A percentile compares a stretch with the other conserved stretches of the same genome.
phyloP scores from a whole-genome alignment of 1,284 basidiomycete genomes.

The Neotropicomus parvogracilis region DNA sequence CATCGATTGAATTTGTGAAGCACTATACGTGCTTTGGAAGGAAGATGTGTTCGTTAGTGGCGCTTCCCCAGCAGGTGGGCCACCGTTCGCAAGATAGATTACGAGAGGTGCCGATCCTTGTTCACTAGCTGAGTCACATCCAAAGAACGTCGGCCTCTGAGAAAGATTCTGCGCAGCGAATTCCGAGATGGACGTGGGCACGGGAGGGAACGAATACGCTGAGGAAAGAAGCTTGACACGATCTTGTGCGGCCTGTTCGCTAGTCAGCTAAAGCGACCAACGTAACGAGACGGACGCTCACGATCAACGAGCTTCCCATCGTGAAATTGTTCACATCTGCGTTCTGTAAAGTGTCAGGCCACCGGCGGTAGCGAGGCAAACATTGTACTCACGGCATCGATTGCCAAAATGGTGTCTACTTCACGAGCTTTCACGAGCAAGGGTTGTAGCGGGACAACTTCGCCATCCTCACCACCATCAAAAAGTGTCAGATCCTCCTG shows the following conservation, averaged over 20 bases:
- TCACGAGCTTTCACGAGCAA: conserved; percentile 49
- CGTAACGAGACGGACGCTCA: conserved; percentile 23
- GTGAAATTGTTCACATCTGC: conserved; percentile 36
- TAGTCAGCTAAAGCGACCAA: neutral
- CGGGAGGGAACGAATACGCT: conserved; percentile 41
- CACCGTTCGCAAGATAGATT: conserved; percentile 43
- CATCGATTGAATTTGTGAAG: conserved; percentile 37
- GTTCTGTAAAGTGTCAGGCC: conserved; percentile 21
- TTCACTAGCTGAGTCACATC: conserved; percentile 32
- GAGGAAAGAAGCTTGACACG: conserved; percentile 37
- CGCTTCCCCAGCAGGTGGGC: conserved; percentile 38
- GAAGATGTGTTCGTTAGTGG: conserved; percentile 43
- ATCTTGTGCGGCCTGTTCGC: conserved; percentile 37
- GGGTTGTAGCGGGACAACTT: conserved; percentile 50
- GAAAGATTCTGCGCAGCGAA: conserved; percentile 38
- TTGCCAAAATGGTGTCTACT: conserved; percentile 51
- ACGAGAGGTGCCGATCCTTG: conserved; percentile 32
- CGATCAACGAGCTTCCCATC: conserved; percentile 41
- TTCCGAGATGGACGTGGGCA: conserved; percentile 32
- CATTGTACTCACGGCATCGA: conserved; percentile 43
- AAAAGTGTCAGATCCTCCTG: conserved; percentile 36
- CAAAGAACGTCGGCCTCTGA: conserved; percentile 44
- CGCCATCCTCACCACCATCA: conserved; percentile 43
- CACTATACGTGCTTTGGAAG: conserved; percentile 31
- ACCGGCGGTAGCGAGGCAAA: neutral